These are phyloP conservation scores for Setomelanomma holmii DNA, from an alignment of 2,329 filamentous ascomycete genomes.

Conservation along the genomic window DNA sequence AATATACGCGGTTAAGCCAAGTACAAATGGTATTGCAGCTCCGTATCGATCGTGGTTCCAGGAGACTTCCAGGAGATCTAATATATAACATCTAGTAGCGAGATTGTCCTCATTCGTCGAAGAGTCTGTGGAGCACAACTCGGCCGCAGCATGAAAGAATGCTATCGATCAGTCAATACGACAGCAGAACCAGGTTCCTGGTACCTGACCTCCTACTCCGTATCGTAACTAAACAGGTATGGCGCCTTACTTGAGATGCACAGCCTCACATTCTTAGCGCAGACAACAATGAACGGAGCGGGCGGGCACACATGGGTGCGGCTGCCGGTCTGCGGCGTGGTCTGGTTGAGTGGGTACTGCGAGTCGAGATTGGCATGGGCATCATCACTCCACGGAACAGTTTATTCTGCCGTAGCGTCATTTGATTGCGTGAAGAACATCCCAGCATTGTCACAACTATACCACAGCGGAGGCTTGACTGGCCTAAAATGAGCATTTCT, in stretches of 20 bases:
- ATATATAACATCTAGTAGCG: constrained; percentile 15
- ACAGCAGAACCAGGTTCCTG: constrained; percentile 18
- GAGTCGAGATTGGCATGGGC: not conserved
- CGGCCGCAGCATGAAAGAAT: constrained; percentile 15
- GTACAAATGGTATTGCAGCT: not conserved
- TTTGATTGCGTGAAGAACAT: not conserved
- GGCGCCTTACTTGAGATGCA: constrained; percentile 14
- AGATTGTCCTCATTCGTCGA: not conserved
- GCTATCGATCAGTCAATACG: constrained; percentile 17
- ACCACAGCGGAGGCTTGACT: not conserved
- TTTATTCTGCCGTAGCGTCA: not conserved
- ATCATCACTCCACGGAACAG: not conserved
- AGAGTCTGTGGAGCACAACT: not conserved
- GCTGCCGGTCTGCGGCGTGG: constrained; percentile 20
- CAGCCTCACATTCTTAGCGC: constrained; percentile 18
- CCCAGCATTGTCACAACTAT: not conserved
- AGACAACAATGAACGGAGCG: constrained; percentile 24
- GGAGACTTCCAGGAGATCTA: not conserved
- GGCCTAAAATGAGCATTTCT: too few species aligned
- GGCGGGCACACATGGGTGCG: constrained; percentile 21
- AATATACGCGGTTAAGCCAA: not conserved
- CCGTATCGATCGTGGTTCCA: not conserved
- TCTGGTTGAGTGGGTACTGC: not conserved
- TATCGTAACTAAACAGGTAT: constrained; percentile 10
- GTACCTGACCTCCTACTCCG: constrained; percentile 23